Evolutionary conservation across 228 moss, liverwort and hornwort genomes (phyloP).

Genomic region (Sphagnum magellanicum): DNA sequence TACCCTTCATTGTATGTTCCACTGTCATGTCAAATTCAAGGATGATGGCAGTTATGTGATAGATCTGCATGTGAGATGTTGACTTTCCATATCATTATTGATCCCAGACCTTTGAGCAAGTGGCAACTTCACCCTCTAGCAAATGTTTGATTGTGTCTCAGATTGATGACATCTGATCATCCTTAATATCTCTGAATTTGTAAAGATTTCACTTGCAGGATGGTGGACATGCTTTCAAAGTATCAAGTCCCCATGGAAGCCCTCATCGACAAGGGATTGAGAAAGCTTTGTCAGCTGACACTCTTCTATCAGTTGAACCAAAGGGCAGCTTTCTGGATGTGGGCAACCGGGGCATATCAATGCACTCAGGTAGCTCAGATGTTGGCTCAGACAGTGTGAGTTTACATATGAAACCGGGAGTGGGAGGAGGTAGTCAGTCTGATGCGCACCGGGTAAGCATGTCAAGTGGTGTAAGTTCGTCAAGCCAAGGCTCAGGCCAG

Average conservation of each 20-base stretch:
- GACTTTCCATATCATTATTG: too few species aligned
- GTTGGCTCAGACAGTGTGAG: slow-evolving; percentile 66
- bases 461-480: slow-evolving; percentile 98
- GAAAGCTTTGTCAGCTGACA: slow-evolving; percentile 40
- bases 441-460: slow-evolving; percentile 90
- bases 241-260: slow-evolving; percentile 66
- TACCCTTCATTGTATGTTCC: too few species aligned
- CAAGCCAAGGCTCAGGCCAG: slow-evolving; percentile 89
- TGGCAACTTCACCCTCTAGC: too few species aligned
- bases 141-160: too few species aligned
- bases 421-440: slow-evolving; percentile 33
- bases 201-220: slow-evolving; percentile 40
- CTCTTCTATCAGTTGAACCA: slow-evolving; percentile 37
- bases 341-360: slow-evolving; percentile 69
- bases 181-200: too few species aligned
- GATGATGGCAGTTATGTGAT: too few species aligned
- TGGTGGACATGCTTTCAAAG: slow-evolving; percentile 49
- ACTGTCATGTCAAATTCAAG: too few species aligned
- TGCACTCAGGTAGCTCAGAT: slow-evolving; percentile 91
- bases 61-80: too few species aligned
- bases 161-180: too few species aligned
- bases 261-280: slow-evolving; percentile 64
- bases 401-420: slow-evolving; percentile 50
- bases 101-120: too few species aligned
- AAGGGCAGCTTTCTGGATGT: slow-evolving; percentile 49